Conservation (phyloP, 163 green algal species). For the Chlorella variabilis region DNA sequence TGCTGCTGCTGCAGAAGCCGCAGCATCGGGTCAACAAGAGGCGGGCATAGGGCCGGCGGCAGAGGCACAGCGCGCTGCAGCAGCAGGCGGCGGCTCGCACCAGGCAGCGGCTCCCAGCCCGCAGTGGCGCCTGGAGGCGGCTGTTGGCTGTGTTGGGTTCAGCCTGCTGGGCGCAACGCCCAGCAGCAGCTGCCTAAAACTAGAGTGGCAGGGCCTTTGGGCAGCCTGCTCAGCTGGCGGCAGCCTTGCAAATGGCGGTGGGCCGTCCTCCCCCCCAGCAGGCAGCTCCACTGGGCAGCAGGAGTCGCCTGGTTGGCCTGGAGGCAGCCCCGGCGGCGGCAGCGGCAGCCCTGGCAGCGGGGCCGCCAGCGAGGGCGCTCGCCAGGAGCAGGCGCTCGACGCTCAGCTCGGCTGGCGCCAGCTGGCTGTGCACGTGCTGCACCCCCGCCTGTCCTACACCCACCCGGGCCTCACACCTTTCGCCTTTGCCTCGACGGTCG, state of each 20-base stretch:
- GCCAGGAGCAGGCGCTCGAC: not conserved
- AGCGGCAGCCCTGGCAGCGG: not conserved
- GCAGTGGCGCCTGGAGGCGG: conserved; percentile 28
- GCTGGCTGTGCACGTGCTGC: conserved; percentile 32
- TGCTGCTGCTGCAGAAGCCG: not conserved
- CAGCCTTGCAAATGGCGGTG: too few species aligned
- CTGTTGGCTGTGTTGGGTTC: conserved; percentile 6
- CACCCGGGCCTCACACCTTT: conserved; percentile 12
- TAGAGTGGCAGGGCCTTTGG: conserved; percentile 29
- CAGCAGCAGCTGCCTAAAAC: conserved; percentile 37
- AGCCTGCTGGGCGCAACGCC: conserved; percentile 28
- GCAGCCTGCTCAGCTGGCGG: not conserved
- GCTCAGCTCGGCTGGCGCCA: conserved; percentile 30
- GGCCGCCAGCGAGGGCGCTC: not conserved
- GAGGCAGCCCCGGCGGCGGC: not conserved
- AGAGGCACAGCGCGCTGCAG: too few species aligned
- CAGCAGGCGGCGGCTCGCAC: too few species aligned
- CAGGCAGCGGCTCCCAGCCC: not conserved
- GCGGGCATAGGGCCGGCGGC: not conserved
- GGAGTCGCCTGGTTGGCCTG: not conserved
- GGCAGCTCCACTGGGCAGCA: too few species aligned
- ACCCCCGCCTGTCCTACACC: conserved; percentile 1
- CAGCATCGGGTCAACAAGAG: not conserved
- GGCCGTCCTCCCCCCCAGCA: too few species aligned
- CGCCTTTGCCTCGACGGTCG: not conserved